Evolutionary conservation across 23 red algal species (phyloP).

Genomic region (Gracilaria caudata): DNA sequence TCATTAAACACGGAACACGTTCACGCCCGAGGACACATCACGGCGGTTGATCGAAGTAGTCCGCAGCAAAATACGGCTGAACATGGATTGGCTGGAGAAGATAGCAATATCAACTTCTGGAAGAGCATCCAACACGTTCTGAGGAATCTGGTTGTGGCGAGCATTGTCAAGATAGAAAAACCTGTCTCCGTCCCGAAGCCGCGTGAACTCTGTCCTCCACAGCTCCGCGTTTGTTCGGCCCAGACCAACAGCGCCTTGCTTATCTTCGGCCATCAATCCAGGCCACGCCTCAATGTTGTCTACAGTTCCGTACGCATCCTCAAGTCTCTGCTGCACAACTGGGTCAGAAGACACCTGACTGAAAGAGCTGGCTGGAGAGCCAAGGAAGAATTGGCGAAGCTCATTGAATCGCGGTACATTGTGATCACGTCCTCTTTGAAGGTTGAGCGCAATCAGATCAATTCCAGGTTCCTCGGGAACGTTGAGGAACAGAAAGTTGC

Average conservation of each 20-base stretch:
- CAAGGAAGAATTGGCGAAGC: slow-evolving; percentile 42
- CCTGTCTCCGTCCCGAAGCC: slow-evolving; percentile 62
- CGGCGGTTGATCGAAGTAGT: not conserved
- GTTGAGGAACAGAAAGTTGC: slow-evolving; percentile 65
- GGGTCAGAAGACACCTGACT: slow-evolving; percentile 23
- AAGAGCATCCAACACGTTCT: slow-evolving; percentile 16
- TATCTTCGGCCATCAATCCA: slow-evolving; percentile 57
- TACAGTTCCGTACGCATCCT: slow-evolving; percentile 29
- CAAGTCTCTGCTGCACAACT: slow-evolving; percentile 3
- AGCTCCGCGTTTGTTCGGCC: slow-evolving; percentile 35
- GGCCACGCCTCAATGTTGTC: slow-evolving; percentile 42
- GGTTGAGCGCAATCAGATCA: slow-evolving; percentile 74
- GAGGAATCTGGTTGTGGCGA: slow-evolving; percentile 30
- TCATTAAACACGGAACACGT: not conserved
- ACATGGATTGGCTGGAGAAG: slow-evolving; percentile 14
- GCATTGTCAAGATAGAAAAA: slow-evolving; percentile 69
- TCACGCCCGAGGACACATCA: not conserved
- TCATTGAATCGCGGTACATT: slow-evolving; percentile 47
- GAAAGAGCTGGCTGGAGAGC: slow-evolving; percentile 22
- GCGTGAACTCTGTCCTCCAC: slow-evolving; percentile 40
- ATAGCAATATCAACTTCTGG: slow-evolving; percentile 24
- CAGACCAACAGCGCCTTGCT: slow-evolving; percentile 6
- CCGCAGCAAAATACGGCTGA: not conserved
- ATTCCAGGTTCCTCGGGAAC: slow-evolving; percentile 44
- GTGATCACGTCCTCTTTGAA: slow-evolving; percentile 64